Evolutionary conservation across 306 rosid genomes (phyloP), one percentile per base, ranked within the genome.

Genomic region (Lathyrus oleraceus): DNA sequence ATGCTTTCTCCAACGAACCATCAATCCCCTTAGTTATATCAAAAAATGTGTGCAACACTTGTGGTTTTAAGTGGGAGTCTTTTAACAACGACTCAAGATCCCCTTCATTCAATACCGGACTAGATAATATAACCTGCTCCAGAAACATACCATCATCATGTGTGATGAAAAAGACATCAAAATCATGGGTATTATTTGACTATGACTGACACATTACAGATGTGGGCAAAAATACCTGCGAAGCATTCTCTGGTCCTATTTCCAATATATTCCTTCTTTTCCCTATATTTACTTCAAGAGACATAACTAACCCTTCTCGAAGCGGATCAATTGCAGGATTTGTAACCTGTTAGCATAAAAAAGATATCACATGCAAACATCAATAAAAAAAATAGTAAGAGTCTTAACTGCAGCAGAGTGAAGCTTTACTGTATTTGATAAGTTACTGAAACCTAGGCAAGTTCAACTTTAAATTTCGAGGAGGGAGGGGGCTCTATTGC

Each of bases 281-380:
- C 77, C 99, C 99, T 39, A 94, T 70, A 75, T 88, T 94, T 80
- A 94, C 95, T 91, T 94, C 99, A 75, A 94, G 99, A 68, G 99
- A 94, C 99, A 94, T 94, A 69, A 94, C 99, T 70, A 94, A 70
- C 75, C 99, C 99, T 87, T 94, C 99, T 83, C 97, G 82, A 63
- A 94, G 99, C 54, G 99, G 99, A 75, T 94, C 99, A 76, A 91
- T 94, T 68, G 99, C 99, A 71, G 99, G 99, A 85, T 94, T 94
- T 51, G 99, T 94, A 59, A 94, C 99, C 99, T 94, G 83, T 70
- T 30, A 20, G 43, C 25, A 17, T 39, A 61, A 59, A 58, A 77
- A 39, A 65, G 43, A 43, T n/a, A 48, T 44, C 36, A 48, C 48
- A 30, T 25, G 56, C 60, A 52, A 51, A 70, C 42, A 42, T 51